Evolutionary conservation across 305 asterid genomes (phyloP), one percentile per base, ranked within the genome.

Genomic region (Striga hermonthica): DNA sequence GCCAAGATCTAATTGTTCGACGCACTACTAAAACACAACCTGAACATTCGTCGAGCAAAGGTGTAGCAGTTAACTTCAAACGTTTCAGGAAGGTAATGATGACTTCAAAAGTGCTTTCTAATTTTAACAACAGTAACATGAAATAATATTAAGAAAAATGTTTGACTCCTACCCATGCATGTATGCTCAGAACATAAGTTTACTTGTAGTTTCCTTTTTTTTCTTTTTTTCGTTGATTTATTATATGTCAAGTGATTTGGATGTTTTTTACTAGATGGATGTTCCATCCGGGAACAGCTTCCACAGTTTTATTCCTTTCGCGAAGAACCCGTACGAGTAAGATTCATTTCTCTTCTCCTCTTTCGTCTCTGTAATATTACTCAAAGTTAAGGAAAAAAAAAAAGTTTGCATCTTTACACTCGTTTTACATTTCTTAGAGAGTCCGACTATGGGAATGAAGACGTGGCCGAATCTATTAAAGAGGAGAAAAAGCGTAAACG

Each of bases 241-340:
- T 31, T 4, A 10, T 40, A 16, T 8, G 36, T 5, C 16, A 39
- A 45, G 53, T 60, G 48, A 64, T 68, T 14, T 68, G 59, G 45
- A 31, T 74, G 58, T 13, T 71, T 13, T 71, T 65, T 60, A 36
- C 37, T 69, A 91, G 96, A 78, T 55, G 70, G 74, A 67, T 28
- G 67, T 75, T 74, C 86, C 86, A 71, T 86, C 95, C 2, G 96
- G 95, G 61, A 93, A 90, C 83, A 90, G 95, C 84, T 93, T 84
- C 86, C 60, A 52, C 77, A 82, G 76, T 75, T 92, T 93, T 53
- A 65, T 93, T 68, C 96, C 92, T 48, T 93, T 84, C 72, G 56
- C 96, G 4, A 79, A 85, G 85, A 62, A 81, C 72, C 94, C 98
- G 31, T 93, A 84, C 44, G 81, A 80, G 98, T 91, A 86, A 11